Base-by-base conservation (phyloP, 2,329 filamentous ascomycete genomes). In the Sarocladiaceae sp. region DNA sequence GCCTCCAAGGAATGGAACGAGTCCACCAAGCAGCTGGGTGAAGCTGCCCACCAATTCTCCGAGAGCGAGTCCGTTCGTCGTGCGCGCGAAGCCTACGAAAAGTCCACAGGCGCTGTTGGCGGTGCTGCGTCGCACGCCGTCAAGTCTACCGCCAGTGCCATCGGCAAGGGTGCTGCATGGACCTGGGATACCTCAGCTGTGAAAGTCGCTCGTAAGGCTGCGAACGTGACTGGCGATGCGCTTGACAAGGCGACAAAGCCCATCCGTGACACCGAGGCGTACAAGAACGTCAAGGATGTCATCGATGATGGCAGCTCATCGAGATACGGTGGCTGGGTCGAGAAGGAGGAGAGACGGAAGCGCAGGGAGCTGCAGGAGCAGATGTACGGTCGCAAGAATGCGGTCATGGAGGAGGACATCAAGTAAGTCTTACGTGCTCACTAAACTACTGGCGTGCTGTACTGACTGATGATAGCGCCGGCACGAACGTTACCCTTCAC, bases 1-100 rank as follows among this genome's bases (percentile, higher is more conserved):
- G 88, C 90, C 50, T 97, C 92, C 15, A 96, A 97, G 67, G 94
- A 99, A 69, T 99, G 94, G 94, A 96, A 99, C 65, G 94, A 99
- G 66, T 96, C 90, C 39, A 99, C 93, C 37, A 97, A 99, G 75
- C 90, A 94, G 59, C 81, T 99, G 37, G 88, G 90, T 17, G 90
- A 89, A 47, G 89, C 88, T 5, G 90, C 93, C 17, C 87, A 96
- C 65, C 86, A 97, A 63, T 94, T 99, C 65, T 86, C 86, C 28
- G 93, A 97, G 72, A 97, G 91, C 64, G 92, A 97, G 65, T 88
- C 87, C 17, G 89, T 99, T 15, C 87, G 90, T 64, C 84, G 84
- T 61, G 94, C 93, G 26, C 84, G 88, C 58, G 85, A 90, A 59
- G 93, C 90, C 7, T 97, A 96, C 67, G 85, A 90, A 63, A 86